Percentiles rank a stretch among this genome's conserved stretches.
These are phyloP conservation scores for Pilasporangium apinafurcum DNA, from an alignment of 352 stramenopile species.

Conservation along the genomic window DNA sequence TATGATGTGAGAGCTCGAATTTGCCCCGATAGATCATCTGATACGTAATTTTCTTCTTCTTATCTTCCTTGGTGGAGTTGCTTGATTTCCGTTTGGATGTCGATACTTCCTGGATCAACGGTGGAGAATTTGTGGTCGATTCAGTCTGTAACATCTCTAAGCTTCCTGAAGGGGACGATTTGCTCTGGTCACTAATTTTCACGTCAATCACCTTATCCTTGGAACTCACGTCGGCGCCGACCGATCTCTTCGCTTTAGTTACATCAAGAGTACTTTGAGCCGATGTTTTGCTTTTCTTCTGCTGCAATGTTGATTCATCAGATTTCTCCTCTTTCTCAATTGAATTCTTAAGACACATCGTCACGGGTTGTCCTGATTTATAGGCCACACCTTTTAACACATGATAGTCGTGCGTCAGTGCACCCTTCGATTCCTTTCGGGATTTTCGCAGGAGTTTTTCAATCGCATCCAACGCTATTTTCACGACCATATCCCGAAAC, in stretches of 20 bases:
- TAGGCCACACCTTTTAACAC: conserved; percentile 85
- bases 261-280: no score
- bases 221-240: no score
- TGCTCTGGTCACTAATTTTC: conserved; percentile 2
- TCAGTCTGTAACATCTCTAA: background rate
- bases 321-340: conserved; percentile 3
- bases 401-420: conserved; percentile 50
- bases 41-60: conserved; percentile 41
- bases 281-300: no score
- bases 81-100: conserved; percentile 1
- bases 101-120: conserved; percentile 12
- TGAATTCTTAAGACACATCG: conserved; percentile 56
- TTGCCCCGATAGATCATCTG: conserved; percentile 58
- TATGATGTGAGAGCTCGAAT: conserved; percentile 72
- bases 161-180: background rate
- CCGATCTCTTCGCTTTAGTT: no score
- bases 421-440: conserved; percentile 6
- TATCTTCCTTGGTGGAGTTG: background rate
- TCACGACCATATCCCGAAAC: conserved; percentile 86
- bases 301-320: no score
- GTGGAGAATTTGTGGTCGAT: background rate
- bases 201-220: conserved; percentile 8
- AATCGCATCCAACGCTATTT: conserved; percentile 83
- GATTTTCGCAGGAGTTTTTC: conserved; percentile 50
- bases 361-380: conserved; percentile 74